These are phyloP conservation scores for Withania somnifera DNA, from an alignment of 305 asterid species.

Conservation along the genomic window DNA sequence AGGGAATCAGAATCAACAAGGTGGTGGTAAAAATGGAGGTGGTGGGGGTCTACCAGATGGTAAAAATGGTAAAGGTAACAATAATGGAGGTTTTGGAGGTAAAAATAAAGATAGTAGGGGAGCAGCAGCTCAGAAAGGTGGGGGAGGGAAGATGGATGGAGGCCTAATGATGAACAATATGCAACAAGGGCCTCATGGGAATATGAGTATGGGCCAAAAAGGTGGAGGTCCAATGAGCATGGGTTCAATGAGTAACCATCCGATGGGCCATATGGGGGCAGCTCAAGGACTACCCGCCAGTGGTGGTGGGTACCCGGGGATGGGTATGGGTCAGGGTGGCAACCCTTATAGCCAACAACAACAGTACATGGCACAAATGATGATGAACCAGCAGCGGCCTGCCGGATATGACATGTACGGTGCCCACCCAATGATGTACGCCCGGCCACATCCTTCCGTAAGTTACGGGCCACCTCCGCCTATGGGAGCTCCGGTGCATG, in stretches of 20 bases:
- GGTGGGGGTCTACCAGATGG: constrained; percentile 18
- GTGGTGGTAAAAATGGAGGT: constrained; percentile 9
- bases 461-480: constrained; percentile 32
- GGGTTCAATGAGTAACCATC: constrained; percentile 30
- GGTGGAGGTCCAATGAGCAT: constrained; percentile 19
- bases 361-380: constrained; percentile 50
- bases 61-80: constrained; percentile 20
- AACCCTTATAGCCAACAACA: constrained; percentile 47
- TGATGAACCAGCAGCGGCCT: constrained; percentile 52
- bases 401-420: constrained; percentile 31
- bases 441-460: constrained; percentile 20
- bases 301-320: constrained; percentile 22
- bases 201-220: constrained; percentile 14
- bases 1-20: constrained; percentile 19
- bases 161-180: constrained; percentile 22
- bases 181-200: constrained; percentile 22
- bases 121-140: constrained; percentile 17
- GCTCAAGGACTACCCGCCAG: constrained; percentile 35
- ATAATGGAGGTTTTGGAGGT: constrained; percentile 18
- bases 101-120: constrained; percentile 23
- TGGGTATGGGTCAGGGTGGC: constrained; percentile 38
- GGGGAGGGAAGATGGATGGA: constrained; percentile 25
- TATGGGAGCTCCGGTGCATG: constrained; percentile 24
- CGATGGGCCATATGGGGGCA: constrained; percentile 33
- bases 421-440: constrained; percentile 27